Evolutionary conservation across 345 rosid genomes (phyloP).

Genomic region (Populus deltoides): DNA sequence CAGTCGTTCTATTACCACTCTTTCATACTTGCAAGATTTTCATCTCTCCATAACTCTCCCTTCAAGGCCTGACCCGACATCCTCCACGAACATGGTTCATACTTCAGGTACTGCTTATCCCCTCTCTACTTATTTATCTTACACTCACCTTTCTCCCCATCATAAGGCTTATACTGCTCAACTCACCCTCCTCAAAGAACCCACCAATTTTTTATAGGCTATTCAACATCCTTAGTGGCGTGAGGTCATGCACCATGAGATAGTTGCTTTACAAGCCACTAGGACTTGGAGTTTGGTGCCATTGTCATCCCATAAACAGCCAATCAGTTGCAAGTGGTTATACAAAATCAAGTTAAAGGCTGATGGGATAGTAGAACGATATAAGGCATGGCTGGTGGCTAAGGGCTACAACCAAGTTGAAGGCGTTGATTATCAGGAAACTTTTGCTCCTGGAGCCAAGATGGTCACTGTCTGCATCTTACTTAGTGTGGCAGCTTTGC

Average conservation of each 20-base stretch:
- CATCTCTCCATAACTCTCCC: not conserved
- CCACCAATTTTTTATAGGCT: not conserved
- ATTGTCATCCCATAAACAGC: fast-evolving
- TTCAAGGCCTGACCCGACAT: fast-evolving
- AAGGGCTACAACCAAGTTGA: not conserved
- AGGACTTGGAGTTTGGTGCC: not conserved
- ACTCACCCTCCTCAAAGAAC: too few species aligned
- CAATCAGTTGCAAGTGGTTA: fast-evolving
- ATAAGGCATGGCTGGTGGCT: fast-evolving
- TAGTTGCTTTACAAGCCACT: too few species aligned
- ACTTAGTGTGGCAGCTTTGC: not conserved
- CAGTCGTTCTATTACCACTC: not conserved
- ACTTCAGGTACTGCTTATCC: not conserved
- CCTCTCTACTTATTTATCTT: too few species aligned
- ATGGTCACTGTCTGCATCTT: fast-evolving
- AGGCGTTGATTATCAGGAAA: not conserved
- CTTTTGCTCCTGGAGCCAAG: not conserved
- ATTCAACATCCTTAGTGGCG: not conserved
- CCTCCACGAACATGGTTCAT: not conserved
- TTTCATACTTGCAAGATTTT: not conserved
- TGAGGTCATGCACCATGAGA: not conserved
- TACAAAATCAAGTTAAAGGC: not conserved
- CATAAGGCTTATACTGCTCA: too few species aligned
- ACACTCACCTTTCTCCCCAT: not conserved
- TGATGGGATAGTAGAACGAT: fast-evolving